Evolutionary conservation across 2,329 filamentous ascomycete genomes (phyloP).

Genomic region (Didymella sp.): DNA sequence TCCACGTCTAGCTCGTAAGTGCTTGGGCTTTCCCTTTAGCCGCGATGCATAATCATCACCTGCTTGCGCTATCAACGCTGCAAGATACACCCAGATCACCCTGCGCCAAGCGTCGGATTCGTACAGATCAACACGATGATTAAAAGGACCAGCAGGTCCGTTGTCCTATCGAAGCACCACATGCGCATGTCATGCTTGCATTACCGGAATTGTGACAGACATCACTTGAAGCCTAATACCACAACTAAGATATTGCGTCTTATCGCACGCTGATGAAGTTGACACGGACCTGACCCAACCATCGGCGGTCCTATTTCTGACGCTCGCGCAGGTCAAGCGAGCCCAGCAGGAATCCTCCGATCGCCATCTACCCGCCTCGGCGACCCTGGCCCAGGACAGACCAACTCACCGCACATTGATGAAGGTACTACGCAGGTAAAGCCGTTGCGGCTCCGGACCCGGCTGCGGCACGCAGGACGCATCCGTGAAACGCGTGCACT

Average conservation of each 20-base stretch:
- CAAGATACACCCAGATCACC: neutral
- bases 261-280: constrained; percentile 6
- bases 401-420: constrained; percentile 16
- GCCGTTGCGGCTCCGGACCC: constrained; percentile 9
- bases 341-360: neutral
- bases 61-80: constrained; percentile 14
- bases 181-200: neutral
- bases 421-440: constrained; percentile 4
- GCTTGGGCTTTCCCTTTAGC: neutral
- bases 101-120: constrained; percentile 22
- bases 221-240: neutral
- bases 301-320: constrained; percentile 11
- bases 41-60: constrained; percentile 3
- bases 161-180: constrained; percentile 4
- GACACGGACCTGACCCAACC: constrained; percentile 1
- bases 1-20: neutral
- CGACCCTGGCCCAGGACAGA: constrained; percentile 3
- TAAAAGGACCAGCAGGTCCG: neutral
- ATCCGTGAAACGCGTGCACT: constrained; percentile 16
- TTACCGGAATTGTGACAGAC: neutral
- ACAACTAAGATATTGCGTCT: neutral
- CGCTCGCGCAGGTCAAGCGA: constrained; percentile 12
- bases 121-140: neutral
- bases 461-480: constrained; percentile 4
- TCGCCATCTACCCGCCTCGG: constrained; percentile 4